phyloP scores from a whole-genome alignment of 164 flowering plant species.

The Annona squamosa region DNA sequence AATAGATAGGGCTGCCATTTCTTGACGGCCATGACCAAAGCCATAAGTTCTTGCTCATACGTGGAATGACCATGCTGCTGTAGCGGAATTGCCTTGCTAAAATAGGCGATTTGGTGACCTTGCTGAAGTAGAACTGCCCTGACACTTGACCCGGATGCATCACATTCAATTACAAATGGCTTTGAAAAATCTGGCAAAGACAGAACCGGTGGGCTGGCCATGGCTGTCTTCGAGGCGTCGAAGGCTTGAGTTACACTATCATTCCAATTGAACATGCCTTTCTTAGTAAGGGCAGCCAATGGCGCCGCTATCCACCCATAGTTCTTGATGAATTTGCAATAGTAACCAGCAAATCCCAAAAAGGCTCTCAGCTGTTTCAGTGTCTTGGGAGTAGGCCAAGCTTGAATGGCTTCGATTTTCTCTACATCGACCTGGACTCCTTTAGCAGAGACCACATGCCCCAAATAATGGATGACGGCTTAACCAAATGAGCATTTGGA shows the following conservation, averaged over 20 bases:
- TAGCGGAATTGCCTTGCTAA: background rate
- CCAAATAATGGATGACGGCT: constrained; percentile 2
- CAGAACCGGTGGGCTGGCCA: background rate
- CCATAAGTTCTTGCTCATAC: background rate
- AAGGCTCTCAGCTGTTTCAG: constrained; percentile 4
- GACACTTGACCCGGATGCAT: background rate
- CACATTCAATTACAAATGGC: background rate
- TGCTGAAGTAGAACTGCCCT: background rate
- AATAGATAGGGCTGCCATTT: background rate
- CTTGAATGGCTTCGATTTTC: background rate
- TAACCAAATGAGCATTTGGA: constrained; percentile 11
- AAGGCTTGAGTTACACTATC: constrained; percentile 4
- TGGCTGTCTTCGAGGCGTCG: background rate
- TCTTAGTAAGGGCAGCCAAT: constrained; percentile 1
- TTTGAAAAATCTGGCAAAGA: background rate
- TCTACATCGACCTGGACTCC: background rate
- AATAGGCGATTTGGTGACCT: background rate
- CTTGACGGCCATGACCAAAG: background rate
- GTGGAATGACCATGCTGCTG: background rate
- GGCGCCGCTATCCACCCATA: constrained; percentile 2
- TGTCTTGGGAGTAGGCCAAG: constrained; percentile 7
- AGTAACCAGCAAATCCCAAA: constrained; percentile 11
- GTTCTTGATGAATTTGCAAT: constrained; percentile 1
- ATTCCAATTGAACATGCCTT: constrained; percentile 3
- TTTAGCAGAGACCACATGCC: constrained; percentile 3